A percentile compares a stretch with the other conserved stretches of the same genome.
Evolutionary conservation across 139 green algal species (phyloP).

Genomic region (Chlorella sp.): DNA sequence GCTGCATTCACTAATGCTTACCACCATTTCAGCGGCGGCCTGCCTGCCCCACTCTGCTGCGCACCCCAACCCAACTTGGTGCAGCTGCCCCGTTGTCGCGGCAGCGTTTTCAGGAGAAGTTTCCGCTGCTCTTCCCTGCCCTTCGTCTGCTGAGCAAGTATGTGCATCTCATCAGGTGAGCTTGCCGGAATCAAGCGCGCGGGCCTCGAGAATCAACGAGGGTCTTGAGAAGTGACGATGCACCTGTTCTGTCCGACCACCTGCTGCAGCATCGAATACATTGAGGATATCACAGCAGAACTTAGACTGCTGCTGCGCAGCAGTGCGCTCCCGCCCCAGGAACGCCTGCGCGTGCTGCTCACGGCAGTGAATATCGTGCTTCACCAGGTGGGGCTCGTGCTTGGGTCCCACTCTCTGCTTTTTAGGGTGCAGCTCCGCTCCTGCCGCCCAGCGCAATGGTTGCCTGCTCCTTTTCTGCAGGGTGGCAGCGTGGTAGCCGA

Average conservation of each 20-base stretch:
- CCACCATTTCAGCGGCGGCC: too few species aligned
- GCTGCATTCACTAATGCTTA: too few species aligned
- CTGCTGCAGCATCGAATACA: slow-evolving; percentile 76
- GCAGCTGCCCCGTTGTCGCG: not conserved
- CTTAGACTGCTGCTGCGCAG: slow-evolving; percentile 60
- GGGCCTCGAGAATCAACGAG: too few species aligned
- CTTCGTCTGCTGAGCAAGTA: not conserved
- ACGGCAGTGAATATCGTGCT: slow-evolving; percentile 67
- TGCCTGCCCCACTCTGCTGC: too few species aligned
- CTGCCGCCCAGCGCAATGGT: not conserved
- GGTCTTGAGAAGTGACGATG: too few species aligned
- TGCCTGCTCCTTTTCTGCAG: not conserved
- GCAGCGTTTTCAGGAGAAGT: not conserved
- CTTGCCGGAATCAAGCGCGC: too few species aligned
- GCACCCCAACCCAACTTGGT: not conserved
- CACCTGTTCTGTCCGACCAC: not conserved
- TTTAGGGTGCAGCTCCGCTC: too few species aligned
- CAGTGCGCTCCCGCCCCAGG: slow-evolving; percentile 61
- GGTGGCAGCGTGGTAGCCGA: not conserved
- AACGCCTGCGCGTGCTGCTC: slow-evolving; percentile 70
- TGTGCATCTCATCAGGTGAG: not conserved
- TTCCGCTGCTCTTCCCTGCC: not conserved
- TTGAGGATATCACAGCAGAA: slow-evolving; percentile 72
- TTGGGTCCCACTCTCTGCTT: too few species aligned
- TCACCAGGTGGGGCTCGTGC: slow-evolving; percentile 33